Conservation (phyloP, 2,329 filamentous ascomycete species). For the Monosporascus sp. region DNA sequence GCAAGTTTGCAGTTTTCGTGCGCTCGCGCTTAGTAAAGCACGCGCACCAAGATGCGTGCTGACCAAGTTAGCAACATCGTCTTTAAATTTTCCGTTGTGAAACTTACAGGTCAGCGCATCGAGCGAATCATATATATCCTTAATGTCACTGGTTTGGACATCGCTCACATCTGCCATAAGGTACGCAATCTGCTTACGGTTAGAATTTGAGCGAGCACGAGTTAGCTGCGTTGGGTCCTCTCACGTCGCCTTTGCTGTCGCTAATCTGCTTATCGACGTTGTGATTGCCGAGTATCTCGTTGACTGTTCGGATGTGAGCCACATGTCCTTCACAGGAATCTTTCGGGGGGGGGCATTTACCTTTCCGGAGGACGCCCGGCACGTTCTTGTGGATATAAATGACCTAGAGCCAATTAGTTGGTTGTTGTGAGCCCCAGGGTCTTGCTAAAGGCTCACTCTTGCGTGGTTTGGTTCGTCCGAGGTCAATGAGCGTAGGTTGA, state of each 20-base stretch:
- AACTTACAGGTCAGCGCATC: slow-evolving; percentile 74
- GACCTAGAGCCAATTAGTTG: slow-evolving; percentile 44
- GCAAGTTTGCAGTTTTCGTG: background rate
- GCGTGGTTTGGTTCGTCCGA: slow-evolving; percentile 86
- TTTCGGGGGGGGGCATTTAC: slow-evolving; percentile 33
- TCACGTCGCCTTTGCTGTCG: slow-evolving; percentile 84
- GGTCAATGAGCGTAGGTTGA: slow-evolving; percentile 82
- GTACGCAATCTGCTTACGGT: slow-evolving; percentile 65
- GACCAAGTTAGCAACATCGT: slow-evolving; percentile 10
- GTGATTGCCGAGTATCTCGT: slow-evolving; percentile 89
- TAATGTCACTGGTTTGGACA: slow-evolving; percentile 75
- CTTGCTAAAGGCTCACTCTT: slow-evolving; percentile 50
- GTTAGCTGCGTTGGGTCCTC: slow-evolving; percentile 14
- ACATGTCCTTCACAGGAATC: slow-evolving; percentile 3
- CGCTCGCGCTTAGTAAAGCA: slow-evolving; percentile 29
- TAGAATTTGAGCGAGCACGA: background rate
- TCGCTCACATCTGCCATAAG: slow-evolving; percentile 96
- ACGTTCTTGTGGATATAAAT: slow-evolving; percentile 98
- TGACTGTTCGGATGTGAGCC: slow-evolving; percentile 52
- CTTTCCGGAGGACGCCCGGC: slow-evolving; percentile 85
- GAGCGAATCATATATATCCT: slow-evolving; percentile 76
- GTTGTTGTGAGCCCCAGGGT: background rate
- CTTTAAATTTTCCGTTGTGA: background rate
- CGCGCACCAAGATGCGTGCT: slow-evolving; percentile 34
- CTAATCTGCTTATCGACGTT: slow-evolving; percentile 99